These are phyloP conservation scores for Backusella tarrabulga DNA, from an alignment of 192 early-diverging fungal species.

Conservation along the genomic window DNA sequence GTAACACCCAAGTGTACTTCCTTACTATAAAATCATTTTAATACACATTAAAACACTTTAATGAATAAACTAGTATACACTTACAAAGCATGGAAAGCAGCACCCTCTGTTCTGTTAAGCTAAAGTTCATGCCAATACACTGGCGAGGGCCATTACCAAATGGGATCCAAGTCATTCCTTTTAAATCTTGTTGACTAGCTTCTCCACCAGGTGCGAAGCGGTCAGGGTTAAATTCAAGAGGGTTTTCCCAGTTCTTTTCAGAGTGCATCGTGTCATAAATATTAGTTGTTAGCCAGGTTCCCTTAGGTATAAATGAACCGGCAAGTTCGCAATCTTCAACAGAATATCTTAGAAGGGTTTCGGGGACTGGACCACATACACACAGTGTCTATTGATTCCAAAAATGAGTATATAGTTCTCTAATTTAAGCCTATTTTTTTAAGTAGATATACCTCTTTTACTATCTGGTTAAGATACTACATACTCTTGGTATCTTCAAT, in stretches of 20 bases:
- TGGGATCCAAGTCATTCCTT: constrained; percentile 48
- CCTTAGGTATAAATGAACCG: constrained; percentile 7
- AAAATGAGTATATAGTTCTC: not conserved
- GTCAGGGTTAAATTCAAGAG: constrained; percentile 22
- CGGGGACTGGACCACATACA: constrained; percentile 3
- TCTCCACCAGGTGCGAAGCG: constrained; percentile 17
- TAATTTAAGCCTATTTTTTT: not conserved
- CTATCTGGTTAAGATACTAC: constrained; percentile 16
- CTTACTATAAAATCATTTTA: not conserved
- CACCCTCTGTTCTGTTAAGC: constrained; percentile 56
- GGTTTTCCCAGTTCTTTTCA: constrained; percentile 10
- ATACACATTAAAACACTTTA: not conserved
- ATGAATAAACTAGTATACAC: not conserved
- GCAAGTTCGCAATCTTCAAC: constrained; percentile 3
- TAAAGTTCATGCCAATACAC: constrained; percentile 61
- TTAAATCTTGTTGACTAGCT: constrained; percentile 25
- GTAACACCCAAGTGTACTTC: not conserved
- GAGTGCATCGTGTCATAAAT: constrained; percentile 6
- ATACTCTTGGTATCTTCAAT: constrained; percentile 25
- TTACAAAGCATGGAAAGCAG: constrained; percentile 31
- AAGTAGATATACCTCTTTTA: constrained; percentile 13
- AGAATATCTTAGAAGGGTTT: not conserved
- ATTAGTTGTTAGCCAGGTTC: constrained; percentile 13
- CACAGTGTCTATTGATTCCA: not conserved
- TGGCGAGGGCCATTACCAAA: constrained; percentile 54